phyloP scores from a whole-genome alignment of 495 filamentous ascomycete species.

The Penicillium fimorum region DNA sequence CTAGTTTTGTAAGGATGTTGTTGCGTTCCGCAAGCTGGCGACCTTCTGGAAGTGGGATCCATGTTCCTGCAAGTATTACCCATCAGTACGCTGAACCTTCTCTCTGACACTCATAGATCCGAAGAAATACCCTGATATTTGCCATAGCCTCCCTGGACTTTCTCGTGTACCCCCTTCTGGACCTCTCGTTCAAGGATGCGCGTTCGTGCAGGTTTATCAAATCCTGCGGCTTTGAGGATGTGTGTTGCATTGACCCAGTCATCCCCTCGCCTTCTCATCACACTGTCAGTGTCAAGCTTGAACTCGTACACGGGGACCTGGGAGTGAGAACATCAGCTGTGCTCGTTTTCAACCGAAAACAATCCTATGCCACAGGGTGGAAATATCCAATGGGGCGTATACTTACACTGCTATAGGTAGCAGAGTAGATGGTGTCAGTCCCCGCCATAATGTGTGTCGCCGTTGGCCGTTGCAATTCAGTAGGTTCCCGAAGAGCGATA shows the following conservation, averaged over 20 bases:
- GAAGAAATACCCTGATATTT: slow-evolving; percentile 84
- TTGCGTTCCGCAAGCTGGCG: slow-evolving; percentile 80
- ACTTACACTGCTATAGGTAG: slow-evolving; percentile 91
- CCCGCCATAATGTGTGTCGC: slow-evolving; percentile 42
- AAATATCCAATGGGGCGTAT: neutral
- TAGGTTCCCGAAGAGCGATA: slow-evolving; percentile 22
- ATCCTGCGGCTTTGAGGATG: slow-evolving; percentile 83
- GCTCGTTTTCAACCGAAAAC: neutral
- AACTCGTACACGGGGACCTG: slow-evolving; percentile 90
- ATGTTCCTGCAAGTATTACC: slow-evolving; percentile 63
- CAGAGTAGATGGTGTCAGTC: slow-evolving; percentile 67
- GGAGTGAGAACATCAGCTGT: slow-evolving; percentile 2
- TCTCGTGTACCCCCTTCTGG: slow-evolving; percentile 93
- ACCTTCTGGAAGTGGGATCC: slow-evolving; percentile 86
- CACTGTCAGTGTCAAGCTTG: slow-evolving; percentile 74
- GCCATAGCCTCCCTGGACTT: slow-evolving; percentile 96
- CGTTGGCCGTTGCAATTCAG: slow-evolving; percentile 24
- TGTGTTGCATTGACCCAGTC: slow-evolving; percentile 96
- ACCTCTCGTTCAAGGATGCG: slow-evolving; percentile 95
- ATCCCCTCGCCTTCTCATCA: slow-evolving; percentile 85
- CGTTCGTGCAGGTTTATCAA: slow-evolving; percentile 88
- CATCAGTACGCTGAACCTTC: slow-evolving; percentile 15
- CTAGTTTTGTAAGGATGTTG: slow-evolving; percentile 75
- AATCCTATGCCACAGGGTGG: slow-evolving; percentile 1
- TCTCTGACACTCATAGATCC: neutral